phyloP scores from a whole-genome alignment of 2,329 filamentous ascomycete species.

The Triangularia verruculosa region DNA sequence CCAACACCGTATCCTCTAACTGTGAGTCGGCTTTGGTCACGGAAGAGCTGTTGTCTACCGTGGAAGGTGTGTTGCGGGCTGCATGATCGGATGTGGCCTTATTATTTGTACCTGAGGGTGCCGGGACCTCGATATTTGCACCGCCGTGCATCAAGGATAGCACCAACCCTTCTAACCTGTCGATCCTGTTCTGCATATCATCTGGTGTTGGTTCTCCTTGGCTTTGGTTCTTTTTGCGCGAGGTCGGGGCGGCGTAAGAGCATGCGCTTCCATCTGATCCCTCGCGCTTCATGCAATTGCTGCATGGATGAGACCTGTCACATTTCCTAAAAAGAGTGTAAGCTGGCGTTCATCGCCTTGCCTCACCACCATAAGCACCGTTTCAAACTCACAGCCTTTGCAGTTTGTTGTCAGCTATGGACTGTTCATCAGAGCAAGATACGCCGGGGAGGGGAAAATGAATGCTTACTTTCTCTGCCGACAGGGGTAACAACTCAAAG shows the following conservation, averaged over 20 bases:
- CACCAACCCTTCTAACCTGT: constrained; percentile 87
- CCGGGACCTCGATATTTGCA: constrained; percentile 46
- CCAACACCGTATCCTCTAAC: constrained; percentile 52
- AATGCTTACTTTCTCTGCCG: constrained; percentile 77
- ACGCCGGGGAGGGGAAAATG: not conserved
- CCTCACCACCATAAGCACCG: too few species aligned
- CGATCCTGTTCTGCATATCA: constrained; percentile 98
- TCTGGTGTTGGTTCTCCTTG: constrained; percentile 66
- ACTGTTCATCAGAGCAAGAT: not conserved
- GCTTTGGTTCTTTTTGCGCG: constrained; percentile 71
- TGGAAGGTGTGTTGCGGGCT: constrained; percentile 28
- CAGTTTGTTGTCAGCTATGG: constrained; percentile 34
- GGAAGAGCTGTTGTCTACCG: constrained; percentile 34
- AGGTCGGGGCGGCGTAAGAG: constrained; percentile 71
- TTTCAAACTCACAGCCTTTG: constrained; percentile 31
- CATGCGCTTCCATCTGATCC: constrained; percentile 77
- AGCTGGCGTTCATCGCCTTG: not conserved
- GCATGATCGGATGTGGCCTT: constrained; percentile 22
- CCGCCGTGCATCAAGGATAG: constrained; percentile 92
- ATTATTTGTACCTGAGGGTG: constrained; percentile 32
- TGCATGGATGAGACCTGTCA: constrained; percentile 85
- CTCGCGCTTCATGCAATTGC: constrained; percentile 91
- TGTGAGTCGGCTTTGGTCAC: constrained; percentile 50
- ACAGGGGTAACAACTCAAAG: constrained; percentile 87
- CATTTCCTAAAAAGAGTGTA: constrained; percentile 65